Evolutionary conservation across 2,329 filamentous ascomycete genomes (phyloP), one percentile per base, ranked within the genome.

Genomic region (Fusarium chlamydosporum): DNA sequence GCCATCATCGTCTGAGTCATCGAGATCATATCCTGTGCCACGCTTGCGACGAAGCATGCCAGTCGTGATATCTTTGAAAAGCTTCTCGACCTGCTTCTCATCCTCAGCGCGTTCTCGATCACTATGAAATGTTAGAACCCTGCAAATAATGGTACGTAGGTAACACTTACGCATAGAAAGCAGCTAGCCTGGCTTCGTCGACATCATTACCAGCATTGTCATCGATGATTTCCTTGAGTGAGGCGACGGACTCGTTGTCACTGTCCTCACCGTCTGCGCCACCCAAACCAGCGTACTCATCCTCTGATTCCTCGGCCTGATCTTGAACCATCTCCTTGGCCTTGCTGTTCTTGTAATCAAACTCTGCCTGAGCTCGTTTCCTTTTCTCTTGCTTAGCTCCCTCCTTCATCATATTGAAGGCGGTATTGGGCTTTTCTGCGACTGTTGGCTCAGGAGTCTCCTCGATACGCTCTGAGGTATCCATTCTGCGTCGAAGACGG

Each of bases 301-400:
- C 96, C 76, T 99, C 96, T 0, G 96, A 99, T 80, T 99, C 96
- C 74, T 97, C 93, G 64, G 96, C 95, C 76, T 97, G 94, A 71
- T 97, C 96, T 70, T 98, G 88, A 37, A 99, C 85, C 86, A 97
- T 92, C 26, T 91, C 90, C 74, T 90, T 94, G 1, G 94, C 95
- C 76, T 92, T 90, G 81, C 93, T 96, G 77, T 91, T 94, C 79
- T 93, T 94, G 79, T 91, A 92, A 80, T 97, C 87, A 72, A 94
- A 97, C 2, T 84, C 82, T 16, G 85, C 83, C n/a, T 77, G 76
- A 10, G 76, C 75, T 7, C 82, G 80, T 52, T 85, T 83, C 72
- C 87, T 87, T 72, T 86, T 86, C 74, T 85, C 80, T 72, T 82
- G 81, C 65, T 82, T 85, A 40, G 87, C 86, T 5, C 86, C 89